Evolutionary conservation across 495 filamentous ascomycete species (phyloP).

Genomic region (Penicillium lagena): DNA sequence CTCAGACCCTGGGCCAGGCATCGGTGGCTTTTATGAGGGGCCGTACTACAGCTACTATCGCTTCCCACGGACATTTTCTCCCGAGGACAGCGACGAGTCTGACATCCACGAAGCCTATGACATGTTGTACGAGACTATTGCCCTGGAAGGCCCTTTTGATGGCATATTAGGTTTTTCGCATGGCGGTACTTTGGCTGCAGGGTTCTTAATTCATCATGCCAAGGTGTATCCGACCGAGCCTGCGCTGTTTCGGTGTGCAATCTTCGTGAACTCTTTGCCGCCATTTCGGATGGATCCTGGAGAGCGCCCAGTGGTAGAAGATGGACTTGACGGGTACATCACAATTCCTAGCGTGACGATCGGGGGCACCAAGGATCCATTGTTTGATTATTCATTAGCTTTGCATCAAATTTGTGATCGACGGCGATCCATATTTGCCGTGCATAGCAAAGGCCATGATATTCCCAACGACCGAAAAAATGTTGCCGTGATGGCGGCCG

Average conservation of each 20-base stretch:
- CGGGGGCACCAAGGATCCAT: slow-evolving; percentile 20
- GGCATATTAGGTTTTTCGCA: slow-evolving; percentile 34
- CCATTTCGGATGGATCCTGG: slow-evolving; percentile 25
- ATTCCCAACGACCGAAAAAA: slow-evolving; percentile 23
- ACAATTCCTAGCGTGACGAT: slow-evolving; percentile 22
- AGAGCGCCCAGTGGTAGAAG: slow-evolving; percentile 13
- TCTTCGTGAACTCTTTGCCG: slow-evolving; percentile 29
- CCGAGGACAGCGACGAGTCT: slow-evolving; percentile 15
- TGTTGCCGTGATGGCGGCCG: slow-evolving; percentile 17
- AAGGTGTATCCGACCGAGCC: slow-evolving; percentile 15
- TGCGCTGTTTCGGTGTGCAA: slow-evolving; percentile 25
- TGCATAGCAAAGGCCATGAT: slow-evolving; percentile 28
- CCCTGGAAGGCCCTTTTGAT: slow-evolving; percentile 31
- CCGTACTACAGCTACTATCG: slow-evolving; percentile 32
- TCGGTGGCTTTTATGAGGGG: slow-evolving; percentile 25
- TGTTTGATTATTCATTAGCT: slow-evolving; percentile 22
- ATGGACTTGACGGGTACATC: slow-evolving; percentile 16
- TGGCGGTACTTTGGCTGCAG: slow-evolving; percentile 26
- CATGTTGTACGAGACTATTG: slow-evolving; percentile 23
- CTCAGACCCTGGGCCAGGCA: slow-evolving; percentile 23
- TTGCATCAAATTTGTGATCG: slow-evolving; percentile 21
- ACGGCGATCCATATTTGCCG: slow-evolving; percentile 12
- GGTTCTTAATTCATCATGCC: slow-evolving; percentile 26
- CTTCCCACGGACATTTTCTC: slow-evolving; percentile 20
- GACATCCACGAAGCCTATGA: slow-evolving; percentile 23